Percentiles rank a stretch among this genome's conserved stretches.
These are phyloP conservation scores for Penicillium angulare DNA, from an alignment of 495 filamentous ascomycete species.

Conservation along the genomic window DNA sequence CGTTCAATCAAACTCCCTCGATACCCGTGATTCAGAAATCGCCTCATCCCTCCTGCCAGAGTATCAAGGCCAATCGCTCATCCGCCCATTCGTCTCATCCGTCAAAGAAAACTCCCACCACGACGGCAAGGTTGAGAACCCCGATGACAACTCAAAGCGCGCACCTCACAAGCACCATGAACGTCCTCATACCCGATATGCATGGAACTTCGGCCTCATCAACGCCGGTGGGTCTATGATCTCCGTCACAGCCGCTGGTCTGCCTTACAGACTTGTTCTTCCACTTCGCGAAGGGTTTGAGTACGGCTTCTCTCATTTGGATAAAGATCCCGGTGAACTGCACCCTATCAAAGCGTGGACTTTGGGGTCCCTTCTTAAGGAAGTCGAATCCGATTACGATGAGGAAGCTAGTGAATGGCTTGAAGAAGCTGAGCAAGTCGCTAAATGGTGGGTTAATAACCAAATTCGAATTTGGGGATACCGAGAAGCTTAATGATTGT, in stretches of 20 bases:
- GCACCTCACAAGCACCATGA: conserved; percentile 6
- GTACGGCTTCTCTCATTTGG: conserved; percentile 39
- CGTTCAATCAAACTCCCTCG: conserved; percentile 38
- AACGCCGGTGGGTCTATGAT: conserved; percentile 44
- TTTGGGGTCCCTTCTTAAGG: conserved; percentile 18
- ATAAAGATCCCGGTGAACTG: conserved; percentile 35
- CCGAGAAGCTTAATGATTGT: conserved; percentile 14
- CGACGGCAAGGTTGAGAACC: neutral
- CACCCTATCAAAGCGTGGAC: conserved; percentile 30
- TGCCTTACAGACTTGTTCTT: conserved; percentile 39
- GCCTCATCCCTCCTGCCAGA: conserved; percentile 37
- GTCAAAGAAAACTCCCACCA: conserved; percentile 4
- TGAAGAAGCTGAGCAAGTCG: conserved; percentile 37
- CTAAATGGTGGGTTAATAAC: conserved; percentile 39
- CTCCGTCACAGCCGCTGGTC: conserved; percentile 31
- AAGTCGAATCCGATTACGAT: conserved; percentile 28
- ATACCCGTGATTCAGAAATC: conserved; percentile 28
- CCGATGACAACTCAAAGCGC: conserved; percentile 1
- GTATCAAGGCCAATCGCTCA: conserved; percentile 36
- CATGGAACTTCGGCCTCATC: conserved; percentile 44
- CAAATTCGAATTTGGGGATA: conserved; percentile 44
- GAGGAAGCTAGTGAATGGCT: conserved; percentile 37
- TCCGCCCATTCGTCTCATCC: conserved; percentile 26
- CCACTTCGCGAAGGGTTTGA: conserved; percentile 39
- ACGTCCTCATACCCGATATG: conserved; percentile 4